Evolutionary conservation across 1,284 basidiomycete genomes (phyloP), one percentile per base, ranked within the genome.

Genomic region (Kwoniella shivajii): DNA sequence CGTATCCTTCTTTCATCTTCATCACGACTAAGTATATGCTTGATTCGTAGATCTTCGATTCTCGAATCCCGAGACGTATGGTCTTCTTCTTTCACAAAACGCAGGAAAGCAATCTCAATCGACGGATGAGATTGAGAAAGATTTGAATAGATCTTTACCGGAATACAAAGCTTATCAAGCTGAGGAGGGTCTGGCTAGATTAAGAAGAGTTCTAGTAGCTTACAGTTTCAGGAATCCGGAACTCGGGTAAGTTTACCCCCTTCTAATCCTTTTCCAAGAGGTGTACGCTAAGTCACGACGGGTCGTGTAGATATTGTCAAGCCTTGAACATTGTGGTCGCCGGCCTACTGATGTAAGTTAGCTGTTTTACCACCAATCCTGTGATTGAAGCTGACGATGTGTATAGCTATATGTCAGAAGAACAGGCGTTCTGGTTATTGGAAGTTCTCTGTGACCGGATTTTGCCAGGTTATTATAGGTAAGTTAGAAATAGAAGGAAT

Each of bases 61-160:
- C 68, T 83, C 86, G 43, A 88, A 96, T 64, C 91, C 90, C 1
- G 90, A 93, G 18, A 83, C 86, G 63, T 99, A 97, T 74, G 82
- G 86, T n/a, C 81, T 83, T 4, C 82, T 98, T 27, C 79, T 97
- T 7, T 84, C 86, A 50, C 86, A 91, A 51, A 88, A 95, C 74
- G 82, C 84, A 54, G 93, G 91, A 11, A 84, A 87, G 57, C 86
- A 85, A 22, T 93, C 85, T 50, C 89, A 89, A 7, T 93, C 91
- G 67, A 96, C 95, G 0, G 96, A 99, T 74, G 96, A 99, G 75
- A 99, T 99, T 48, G 96, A 99, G 79, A 99, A 99, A 79, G 96
- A 99, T 75, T 79, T 99, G 37, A 95, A 97, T 78, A 85, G 96
- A 20, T 92, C 90, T 78, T 79, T 97, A 57, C 93, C 93, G 0